A percentile compares a stretch with the other conserved stretches of the same genome.
Conservation (phyloP, 805 yeast species). For the Kazachstania martiniae region DNA sequence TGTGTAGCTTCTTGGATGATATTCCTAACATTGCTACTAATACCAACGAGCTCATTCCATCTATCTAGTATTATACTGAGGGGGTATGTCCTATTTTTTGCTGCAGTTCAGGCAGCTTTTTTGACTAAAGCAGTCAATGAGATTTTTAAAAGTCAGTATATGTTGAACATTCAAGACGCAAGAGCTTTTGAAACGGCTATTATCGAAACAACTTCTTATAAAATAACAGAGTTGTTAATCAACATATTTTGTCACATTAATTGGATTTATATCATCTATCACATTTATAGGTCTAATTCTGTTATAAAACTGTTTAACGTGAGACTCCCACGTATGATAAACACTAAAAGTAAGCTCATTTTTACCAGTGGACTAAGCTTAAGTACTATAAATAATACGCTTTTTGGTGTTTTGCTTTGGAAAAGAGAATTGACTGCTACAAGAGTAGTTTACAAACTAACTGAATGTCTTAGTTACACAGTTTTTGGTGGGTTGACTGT, state of each 20-base stretch:
- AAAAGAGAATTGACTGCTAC: not conserved
- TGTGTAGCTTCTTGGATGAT: constrained; percentile 66
- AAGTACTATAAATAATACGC: constrained; percentile 6
- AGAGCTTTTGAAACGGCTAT: constrained; percentile 23
- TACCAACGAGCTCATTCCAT: constrained; percentile 33
- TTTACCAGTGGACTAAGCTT: constrained; percentile 8
- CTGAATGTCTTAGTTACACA: constrained; percentile 10
- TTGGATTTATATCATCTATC: constrained; percentile 23
- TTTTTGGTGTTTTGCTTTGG: constrained; percentile 8
- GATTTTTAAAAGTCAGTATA: constrained; percentile 41
- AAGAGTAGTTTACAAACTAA: constrained; percentile 3
- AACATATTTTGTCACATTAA: constrained; percentile 14
- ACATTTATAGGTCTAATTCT: constrained; percentile 16
- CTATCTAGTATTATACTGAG: constrained; percentile 49
- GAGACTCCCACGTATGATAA: constrained; percentile 13
- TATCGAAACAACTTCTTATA: constrained; percentile 9
- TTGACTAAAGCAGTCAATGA: constrained; percentile 34
- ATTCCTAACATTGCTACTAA: constrained; percentile 41
- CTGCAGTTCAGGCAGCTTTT: constrained; percentile 43
- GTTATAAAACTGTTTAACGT: constrained; percentile 1
- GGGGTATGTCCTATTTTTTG: constrained; percentile 45
- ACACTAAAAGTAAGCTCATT: constrained; percentile 13
- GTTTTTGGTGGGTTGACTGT: constrained; percentile 9
- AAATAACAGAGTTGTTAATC: constrained; percentile 8
- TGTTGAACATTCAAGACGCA: constrained; percentile 42